These are phyloP conservation scores for Trametes hirsuta DNA, from an alignment of 1,284 basidiomycete genomes.

Conservation along the genomic window DNA sequence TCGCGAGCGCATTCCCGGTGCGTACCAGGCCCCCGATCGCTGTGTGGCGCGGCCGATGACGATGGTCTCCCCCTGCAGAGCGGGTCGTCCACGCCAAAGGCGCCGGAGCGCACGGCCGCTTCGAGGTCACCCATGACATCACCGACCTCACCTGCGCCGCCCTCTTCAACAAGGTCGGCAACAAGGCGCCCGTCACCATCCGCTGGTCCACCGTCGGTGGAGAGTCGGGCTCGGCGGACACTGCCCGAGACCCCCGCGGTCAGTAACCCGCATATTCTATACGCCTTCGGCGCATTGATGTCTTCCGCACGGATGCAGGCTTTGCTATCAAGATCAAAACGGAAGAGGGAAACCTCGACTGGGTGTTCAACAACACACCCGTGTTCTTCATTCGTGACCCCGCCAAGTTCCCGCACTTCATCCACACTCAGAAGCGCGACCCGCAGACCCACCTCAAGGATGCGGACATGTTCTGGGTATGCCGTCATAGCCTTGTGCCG, in stretches of 20 bases:
- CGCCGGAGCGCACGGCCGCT: conserved; percentile 91
- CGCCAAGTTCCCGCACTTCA: conserved; percentile 89
- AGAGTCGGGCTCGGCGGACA: conserved; percentile 87
- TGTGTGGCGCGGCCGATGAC: conserved; percentile 5
- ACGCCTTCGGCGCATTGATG: neutral
- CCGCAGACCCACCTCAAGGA: conserved; percentile 89
- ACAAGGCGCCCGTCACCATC: conserved; percentile 70
- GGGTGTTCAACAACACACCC: conserved; percentile 92
- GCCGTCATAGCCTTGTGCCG: conserved; percentile 16
- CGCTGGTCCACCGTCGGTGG: conserved; percentile 92
- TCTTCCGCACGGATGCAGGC: conserved; percentile 35
- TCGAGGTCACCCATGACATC: conserved; percentile 84
- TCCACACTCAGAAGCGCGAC: conserved; percentile 93
- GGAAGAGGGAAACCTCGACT: conserved; percentile 88
- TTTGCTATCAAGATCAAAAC: conserved; percentile 93
- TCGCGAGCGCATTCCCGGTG: conserved; percentile 88
- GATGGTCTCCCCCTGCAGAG: conserved; percentile 35
- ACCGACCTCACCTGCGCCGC: conserved; percentile 78
- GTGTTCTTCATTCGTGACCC: conserved; percentile 89
- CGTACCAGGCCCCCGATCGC: conserved; percentile 5
- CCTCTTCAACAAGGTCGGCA: conserved; percentile 74
- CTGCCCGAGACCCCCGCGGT: conserved; percentile 88
- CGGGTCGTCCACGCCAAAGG: conserved; percentile 78
- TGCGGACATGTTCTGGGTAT: conserved; percentile 79
- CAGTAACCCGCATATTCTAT: neutral